phyloP scores from a whole-genome alignment of 805 yeast genomes.

The Lachancea nothofagi region DNA sequence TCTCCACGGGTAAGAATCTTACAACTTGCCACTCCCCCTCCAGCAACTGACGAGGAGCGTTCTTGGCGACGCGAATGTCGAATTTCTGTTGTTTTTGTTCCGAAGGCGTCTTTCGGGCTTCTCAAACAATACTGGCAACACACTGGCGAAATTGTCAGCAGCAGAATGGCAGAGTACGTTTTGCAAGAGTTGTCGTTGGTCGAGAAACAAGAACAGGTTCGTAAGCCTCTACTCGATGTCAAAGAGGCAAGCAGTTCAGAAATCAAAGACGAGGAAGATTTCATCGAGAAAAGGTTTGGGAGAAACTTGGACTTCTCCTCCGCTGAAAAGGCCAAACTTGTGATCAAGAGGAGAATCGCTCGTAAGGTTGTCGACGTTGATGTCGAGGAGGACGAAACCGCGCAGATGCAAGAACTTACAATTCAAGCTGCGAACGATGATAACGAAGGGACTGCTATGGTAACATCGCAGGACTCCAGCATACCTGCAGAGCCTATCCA shows the following conservation, averaged over 20 bases:
- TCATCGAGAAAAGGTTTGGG: constrained; percentile 86
- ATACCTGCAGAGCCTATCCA: constrained; percentile 31
- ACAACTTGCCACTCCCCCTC: constrained; percentile 67
- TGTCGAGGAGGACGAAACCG: constrained; percentile 12
- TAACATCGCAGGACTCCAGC: constrained; percentile 13
- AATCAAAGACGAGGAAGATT: constrained; percentile 48
- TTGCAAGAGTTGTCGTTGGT: constrained; percentile 50
- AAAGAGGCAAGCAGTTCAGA: constrained; percentile 8
- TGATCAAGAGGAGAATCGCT: constrained; percentile 70
- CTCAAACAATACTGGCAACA: constrained; percentile 96
- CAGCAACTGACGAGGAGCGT: constrained; percentile 52
- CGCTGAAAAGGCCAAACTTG: constrained; percentile 67
- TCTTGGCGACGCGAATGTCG: constrained; percentile 58
- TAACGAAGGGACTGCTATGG: background rate
- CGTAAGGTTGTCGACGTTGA: constrained; percentile 48
- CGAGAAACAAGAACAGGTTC: constrained; percentile 29
- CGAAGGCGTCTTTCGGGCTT: constrained; percentile 47
- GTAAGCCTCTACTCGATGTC: constrained; percentile 9
- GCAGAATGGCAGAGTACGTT: constrained; percentile 82
- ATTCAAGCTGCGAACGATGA: background rate
- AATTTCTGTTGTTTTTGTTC: constrained; percentile 77
- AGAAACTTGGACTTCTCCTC: constrained; percentile 75
- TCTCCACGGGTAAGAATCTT: constrained; percentile 50
- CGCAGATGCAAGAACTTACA: constrained; percentile 2
- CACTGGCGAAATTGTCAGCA: constrained; percentile 93